phyloP scores from a whole-genome alignment of 2,329 filamentous ascomycete genomes.

The Rutstroemia sp. region DNA sequence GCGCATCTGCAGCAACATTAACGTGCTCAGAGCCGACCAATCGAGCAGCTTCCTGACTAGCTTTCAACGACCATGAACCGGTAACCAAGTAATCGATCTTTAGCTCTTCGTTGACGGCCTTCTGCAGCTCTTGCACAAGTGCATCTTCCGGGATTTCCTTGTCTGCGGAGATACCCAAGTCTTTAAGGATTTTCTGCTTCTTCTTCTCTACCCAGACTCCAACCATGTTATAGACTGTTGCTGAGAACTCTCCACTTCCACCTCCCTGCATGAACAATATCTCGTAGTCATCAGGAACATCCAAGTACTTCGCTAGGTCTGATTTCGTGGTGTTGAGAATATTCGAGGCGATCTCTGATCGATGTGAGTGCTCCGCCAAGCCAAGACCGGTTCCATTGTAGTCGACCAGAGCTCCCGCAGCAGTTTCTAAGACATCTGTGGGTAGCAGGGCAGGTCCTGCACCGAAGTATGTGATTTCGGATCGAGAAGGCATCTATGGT shows the following conservation, averaged over 20 bases:
- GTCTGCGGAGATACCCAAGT: slow-evolving; percentile 39
- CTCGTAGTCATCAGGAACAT: slow-evolving; percentile 81
- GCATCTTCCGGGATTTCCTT: slow-evolving; percentile 46
- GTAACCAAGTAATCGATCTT: slow-evolving; percentile 85
- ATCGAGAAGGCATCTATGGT: slow-evolving; percentile 5
- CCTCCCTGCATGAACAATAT: slow-evolving; percentile 84
- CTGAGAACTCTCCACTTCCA: slow-evolving; percentile 79
- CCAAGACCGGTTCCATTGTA: slow-evolving; percentile 76
- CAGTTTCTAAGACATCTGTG: slow-evolving; percentile 70
- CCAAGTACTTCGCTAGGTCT: slow-evolving; percentile 64
- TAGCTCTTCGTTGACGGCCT: slow-evolving; percentile 61
- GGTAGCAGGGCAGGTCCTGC: slow-evolving; percentile 85
- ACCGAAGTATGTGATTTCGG: slow-evolving; percentile 73
- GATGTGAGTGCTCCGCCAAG: slow-evolving; percentile 84
- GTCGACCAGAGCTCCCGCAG: slow-evolving; percentile 71
- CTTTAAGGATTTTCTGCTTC: slow-evolving; percentile 49
- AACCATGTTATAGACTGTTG: slow-evolving; percentile 77
- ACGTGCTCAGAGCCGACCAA: slow-evolving; percentile 72
- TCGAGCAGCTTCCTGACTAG: slow-evolving; percentile 71
- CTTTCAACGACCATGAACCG: slow-evolving; percentile 86
- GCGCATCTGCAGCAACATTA: slow-evolving; percentile 68
- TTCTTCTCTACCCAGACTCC: slow-evolving; percentile 72
- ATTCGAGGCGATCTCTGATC: slow-evolving; percentile 67
- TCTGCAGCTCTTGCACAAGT: slow-evolving; percentile 50
- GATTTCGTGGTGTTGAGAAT: slow-evolving; percentile 76